These are phyloP conservation scores for Onygenales sp. DNA, from an alignment of 2,329 filamentous ascomycete species.

Conservation along the genomic window DNA sequence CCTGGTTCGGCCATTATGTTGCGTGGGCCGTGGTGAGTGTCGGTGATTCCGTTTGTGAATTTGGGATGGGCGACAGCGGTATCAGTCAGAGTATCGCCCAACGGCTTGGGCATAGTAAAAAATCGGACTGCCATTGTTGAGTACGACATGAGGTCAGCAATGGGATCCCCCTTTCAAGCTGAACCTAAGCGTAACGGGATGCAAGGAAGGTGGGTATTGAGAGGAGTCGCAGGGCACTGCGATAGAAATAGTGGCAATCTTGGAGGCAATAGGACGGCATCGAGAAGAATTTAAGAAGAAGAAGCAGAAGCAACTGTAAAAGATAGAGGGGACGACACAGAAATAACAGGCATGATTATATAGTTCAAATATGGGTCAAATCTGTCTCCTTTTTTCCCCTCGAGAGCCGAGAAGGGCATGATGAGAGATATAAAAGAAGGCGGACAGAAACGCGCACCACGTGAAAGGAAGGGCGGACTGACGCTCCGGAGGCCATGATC, in stretches of 20 bases:
- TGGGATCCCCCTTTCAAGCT: neutral
- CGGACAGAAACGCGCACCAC: neutral
- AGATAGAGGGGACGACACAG: conserved; percentile 3
- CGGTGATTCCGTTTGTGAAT: neutral
- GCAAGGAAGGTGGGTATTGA: conserved; percentile 73
- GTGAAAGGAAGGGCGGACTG: neutral
- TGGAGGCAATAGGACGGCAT: conserved; percentile 78
- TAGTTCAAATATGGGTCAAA: neutral
- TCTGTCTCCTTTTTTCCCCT: neutral
- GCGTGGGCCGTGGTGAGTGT: conserved; percentile 8
- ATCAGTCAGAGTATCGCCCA: conserved; percentile 57
- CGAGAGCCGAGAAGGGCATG: neutral
- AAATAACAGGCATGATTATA: neutral
- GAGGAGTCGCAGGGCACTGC: conserved; percentile 76
- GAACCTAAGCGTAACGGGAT: conserved; percentile 57
- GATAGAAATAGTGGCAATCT: conserved; percentile 90
- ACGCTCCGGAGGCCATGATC: neutral
- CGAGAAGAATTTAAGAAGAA: conserved; percentile 28
- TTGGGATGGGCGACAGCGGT: conserved; percentile 18
- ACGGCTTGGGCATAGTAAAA: conserved; percentile 61
- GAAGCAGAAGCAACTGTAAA: conserved; percentile 11
- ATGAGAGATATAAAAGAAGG: neutral
- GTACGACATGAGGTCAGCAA: conserved; percentile 42
- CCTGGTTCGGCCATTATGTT: conserved; percentile 1
- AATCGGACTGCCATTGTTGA: conserved; percentile 57